Evolutionary conservation across 345 rosid species (phyloP).

Genomic region (Salix arbutifolia): DNA sequence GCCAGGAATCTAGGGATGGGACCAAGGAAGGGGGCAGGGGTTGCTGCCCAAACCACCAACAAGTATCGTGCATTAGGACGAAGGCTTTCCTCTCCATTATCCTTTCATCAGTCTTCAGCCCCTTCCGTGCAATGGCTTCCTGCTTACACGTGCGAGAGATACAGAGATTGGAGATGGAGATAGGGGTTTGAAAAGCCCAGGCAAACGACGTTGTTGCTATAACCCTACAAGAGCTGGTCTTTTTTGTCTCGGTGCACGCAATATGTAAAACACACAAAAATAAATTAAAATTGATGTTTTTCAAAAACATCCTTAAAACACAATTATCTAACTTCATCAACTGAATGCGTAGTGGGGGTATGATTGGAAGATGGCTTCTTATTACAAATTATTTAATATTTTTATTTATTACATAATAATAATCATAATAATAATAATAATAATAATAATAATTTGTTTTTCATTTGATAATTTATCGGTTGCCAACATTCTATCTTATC

Average conservation of each 20-base stretch:
- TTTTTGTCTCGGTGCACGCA: constrained; percentile 4
- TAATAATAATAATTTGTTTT: too few species aligned
- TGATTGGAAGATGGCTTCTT: too few species aligned
- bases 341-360: too few species aligned
- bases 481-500: too few species aligned
- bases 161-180: background rate
- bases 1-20: constrained; percentile 56
- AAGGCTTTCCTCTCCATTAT: constrained; percentile 38
- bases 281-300: too few species aligned
- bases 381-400: too few species aligned
- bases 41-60: constrained; percentile 80
- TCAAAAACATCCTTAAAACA: too few species aligned
- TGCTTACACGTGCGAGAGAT: background rate
- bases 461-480: too few species aligned
- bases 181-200: constrained; percentile 22
- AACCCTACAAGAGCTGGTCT: constrained; percentile 20
- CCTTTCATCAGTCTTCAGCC: constrained; percentile 27
- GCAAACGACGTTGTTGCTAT: constrained; percentile 10
- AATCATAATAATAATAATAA: too few species aligned
- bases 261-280: too few species aligned
- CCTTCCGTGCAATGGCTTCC: constrained; percentile 9
- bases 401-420: too few species aligned
- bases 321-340: too few species aligned
- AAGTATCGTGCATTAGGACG: constrained; percentile 47
- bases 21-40: constrained; percentile 50